Base-by-base conservation (phyloP, 2,329 filamentous ascomycete genomes). In the Trichoderma breve region DNA sequence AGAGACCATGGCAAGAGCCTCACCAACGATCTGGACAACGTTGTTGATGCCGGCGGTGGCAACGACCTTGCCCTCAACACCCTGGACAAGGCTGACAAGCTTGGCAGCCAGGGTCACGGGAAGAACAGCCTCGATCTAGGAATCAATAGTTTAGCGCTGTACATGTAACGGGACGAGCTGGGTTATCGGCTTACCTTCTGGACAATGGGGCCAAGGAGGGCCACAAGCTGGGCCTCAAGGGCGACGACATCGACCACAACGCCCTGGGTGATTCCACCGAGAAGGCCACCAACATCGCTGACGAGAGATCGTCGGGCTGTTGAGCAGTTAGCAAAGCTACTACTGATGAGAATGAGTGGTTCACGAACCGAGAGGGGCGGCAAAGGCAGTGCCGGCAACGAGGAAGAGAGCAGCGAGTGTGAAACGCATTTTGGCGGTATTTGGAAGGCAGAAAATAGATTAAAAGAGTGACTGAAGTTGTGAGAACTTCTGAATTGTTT, bases 1-100 rank as follows among this genome's bases (percentile, higher is more conserved):
- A 60, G 73, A 60, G 14, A 74, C 65, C 72, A 76, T 74, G 60
- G 73, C 74, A 26, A 77, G 60, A 47, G 74, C 76, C 73, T 77
- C 74, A 47, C 75, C 76, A 58, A 76, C 73, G 72, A 75, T 73
- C 57, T 74, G 70, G 51, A 76, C 71, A 39, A 72, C 34, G 55
- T 68, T 72, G 43, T 71, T 63, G 14, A 70, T 15, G n/a, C 28
- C 57, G 26, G 34, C 39, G 1, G 57, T 43, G 24, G 39, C 67
- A 28, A 21, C 30, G 72, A 61, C 47, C 32, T 43, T 7, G n/a
- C 51, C 43, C 30, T 72, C 63, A 36, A 74, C 74, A 53, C 68
- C 57, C 43, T 75, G 63, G n/a, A 74, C 62, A 28, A 75, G 72
- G 30, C 67, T 70, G 61, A 77, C 70, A 51, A 76, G 74, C 74